Base-by-base conservation (phyloP, 2,329 filamentous ascomycete species). In the Stagonosporopsis rhizophila region DNA sequence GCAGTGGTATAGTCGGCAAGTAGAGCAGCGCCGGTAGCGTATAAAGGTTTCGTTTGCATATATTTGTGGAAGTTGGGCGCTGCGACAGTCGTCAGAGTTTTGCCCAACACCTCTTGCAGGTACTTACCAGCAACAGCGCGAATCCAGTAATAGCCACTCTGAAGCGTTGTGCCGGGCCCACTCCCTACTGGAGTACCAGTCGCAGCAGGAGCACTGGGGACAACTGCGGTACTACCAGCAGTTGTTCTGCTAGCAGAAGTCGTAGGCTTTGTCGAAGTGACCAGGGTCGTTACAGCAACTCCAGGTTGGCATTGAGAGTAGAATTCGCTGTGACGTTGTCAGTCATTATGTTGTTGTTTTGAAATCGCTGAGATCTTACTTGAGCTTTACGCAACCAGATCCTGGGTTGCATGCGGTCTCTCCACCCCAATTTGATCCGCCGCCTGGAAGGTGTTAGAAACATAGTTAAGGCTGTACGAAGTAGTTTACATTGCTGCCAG, bases 111-210 rank as follows among this genome's bases (percentile, higher is more conserved):
- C 9, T n/a, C 30, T n/a, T 32, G 30, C 30, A 32, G 15, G 4
- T n/a, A n/a, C 30, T 32, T 15, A 32, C 30, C 12, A 32, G 30
- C 45, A 9, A 48, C 46, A 19, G 46, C 47, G 6, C 85, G 82
- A 62, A 87, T 82, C 83, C 83, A 85, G 72, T 80, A 81, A 69
- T 82, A 83, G 0, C 82, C 83, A 3, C 64, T 67, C 57, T 83
- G 78, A 0, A 86, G 77, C 0, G 80, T 83, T 1, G 71, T 74
- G 6, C 79, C 79, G 0, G 78, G 78, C 1, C 76, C 75, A 12
- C 68, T 65, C 19, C 73, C 69, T 4, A 66, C 59, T 40, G 71
- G 68, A 0, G 54, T 54, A 23, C 61, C 63, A 22, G 70, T 67
- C 4, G 65, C 59, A 37, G 65, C 64, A 22, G 70, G 66, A 4